phyloP scores from a whole-genome alignment of 805 yeast species.

The Zygoascus flipseniorum region DNA sequence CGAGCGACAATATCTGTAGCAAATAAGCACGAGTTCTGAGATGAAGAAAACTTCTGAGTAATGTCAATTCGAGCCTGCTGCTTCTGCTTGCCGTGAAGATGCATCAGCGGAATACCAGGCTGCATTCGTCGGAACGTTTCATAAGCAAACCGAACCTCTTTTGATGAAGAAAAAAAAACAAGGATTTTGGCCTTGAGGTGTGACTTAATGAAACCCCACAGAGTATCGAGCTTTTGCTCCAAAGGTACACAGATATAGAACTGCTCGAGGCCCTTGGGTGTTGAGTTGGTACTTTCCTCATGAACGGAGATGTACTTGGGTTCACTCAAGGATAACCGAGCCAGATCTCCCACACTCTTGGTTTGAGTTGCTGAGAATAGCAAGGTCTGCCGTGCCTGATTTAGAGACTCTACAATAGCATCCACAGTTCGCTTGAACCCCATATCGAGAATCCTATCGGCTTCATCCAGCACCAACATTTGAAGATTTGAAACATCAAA shows the following conservation, averaged over 20 bases:
- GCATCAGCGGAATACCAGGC: conserved; percentile 84
- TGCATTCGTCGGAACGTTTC: conserved; percentile 80
- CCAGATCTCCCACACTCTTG: conserved; percentile 71
- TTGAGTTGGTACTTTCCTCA: conserved; percentile 33
- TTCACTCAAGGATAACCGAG: conserved; percentile 60
- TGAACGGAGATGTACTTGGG: conserved; percentile 54
- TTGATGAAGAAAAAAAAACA: conserved; percentile 79
- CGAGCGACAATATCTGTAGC: conserved; percentile 91
- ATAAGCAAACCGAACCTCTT: conserved; percentile 83
- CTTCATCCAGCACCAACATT: conserved; percentile 79
- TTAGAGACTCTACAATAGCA: conserved; percentile 67
- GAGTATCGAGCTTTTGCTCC: conserved; percentile 72
- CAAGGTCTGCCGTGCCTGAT: conserved; percentile 74
- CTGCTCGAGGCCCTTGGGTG: conserved; percentile 83
- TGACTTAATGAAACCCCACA: conserved; percentile 79
- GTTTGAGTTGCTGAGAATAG: conserved; percentile 87
- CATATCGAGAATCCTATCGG: conserved; percentile 89
- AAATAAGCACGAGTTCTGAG: conserved; percentile 72
- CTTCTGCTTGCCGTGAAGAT: conserved; percentile 82
- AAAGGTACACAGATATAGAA: conserved; percentile 64
- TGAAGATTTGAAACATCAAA: conserved; percentile 69
- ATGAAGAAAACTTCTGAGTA: conserved; percentile 63
- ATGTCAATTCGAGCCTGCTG: conserved; percentile 85
- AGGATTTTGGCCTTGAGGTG: conserved; percentile 74
- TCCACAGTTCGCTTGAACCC: conserved; percentile 82